Base-by-base conservation (phyloP, 2,329 filamentous ascomycete species). In the Rosellinia necatrix region DNA sequence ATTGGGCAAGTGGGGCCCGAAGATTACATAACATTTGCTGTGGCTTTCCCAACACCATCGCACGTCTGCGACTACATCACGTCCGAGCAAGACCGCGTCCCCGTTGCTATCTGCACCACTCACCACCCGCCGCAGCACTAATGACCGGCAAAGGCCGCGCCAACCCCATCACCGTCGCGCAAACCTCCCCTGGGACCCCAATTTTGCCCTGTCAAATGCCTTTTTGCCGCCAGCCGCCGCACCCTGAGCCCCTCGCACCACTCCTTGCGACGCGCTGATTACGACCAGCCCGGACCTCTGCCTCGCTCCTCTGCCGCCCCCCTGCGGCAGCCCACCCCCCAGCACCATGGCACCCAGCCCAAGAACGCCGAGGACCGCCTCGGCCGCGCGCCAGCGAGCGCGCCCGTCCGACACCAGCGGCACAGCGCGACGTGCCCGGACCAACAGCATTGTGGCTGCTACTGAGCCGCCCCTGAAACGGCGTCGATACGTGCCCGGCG, bases 401-500 rank as follows among this genome's bases (percentile, higher is more conserved):
- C 64, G 67, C 15, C 67, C 65, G 46, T 59, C 62, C 25, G 58
- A 61, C 5, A 59, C 61, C 30, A 19, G 58, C 38, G 59, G 56
- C 63, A 61, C 61, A 15, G 50, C 63, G 58, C 65, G 71, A 69
- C 60, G 69, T 68, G 58, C 71, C 66, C 60, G 71, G 67, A 58
- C 74, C 66, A 60, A 69, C 27, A 70, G 71, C 57, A 72, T 74
- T 37, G 70, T 66, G 7, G 67, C 71, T 22, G 71, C 71, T 37
- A 77, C 79, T 43, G 87, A 89, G 63, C 86, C 87, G 22, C 86
- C 88, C 10, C 79, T 79, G 1, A 92, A 91, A 75, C 84, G 83
- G 69, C 81, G 87, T 64, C 83, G 85, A 73, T 97, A 96, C 75
- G 83, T 96, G 43, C 91, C 93, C 29, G 92, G 92, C 43, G 92